phyloP scores from a whole-genome alignment of 495 filamentous ascomycete species.

The Penicillium malachiteum region DNA sequence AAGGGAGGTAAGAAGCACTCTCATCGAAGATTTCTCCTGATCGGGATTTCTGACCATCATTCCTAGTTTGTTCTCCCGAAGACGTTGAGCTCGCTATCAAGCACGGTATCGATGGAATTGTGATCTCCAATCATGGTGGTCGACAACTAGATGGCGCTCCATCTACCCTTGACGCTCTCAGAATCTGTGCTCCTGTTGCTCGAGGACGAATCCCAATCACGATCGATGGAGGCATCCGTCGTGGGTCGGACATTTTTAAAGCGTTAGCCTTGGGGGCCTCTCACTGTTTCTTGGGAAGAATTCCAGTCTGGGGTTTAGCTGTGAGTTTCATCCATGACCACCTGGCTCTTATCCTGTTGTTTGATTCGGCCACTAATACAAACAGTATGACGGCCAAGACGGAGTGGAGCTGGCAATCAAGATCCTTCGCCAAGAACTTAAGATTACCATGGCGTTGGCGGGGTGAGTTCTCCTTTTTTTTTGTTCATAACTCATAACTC shows the following conservation, averaged over 20 bases:
- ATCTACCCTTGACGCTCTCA: constrained; percentile 56
- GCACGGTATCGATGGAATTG: constrained; percentile 57
- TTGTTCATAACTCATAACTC: not conserved
- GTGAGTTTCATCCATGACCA: constrained; percentile 22
- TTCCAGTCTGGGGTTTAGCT: constrained; percentile 17
- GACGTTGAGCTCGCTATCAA: constrained; percentile 43
- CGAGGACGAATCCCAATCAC: constrained; percentile 11
- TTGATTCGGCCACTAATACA: not conserved
- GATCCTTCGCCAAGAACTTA: constrained; percentile 38
- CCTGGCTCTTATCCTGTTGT: constrained; percentile 4
- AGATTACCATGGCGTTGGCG: constrained; percentile 38
- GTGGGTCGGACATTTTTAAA: constrained; percentile 18
- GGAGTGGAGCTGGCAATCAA: constrained; percentile 39
- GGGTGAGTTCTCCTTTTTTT: constrained; percentile 22
- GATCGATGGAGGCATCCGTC: constrained; percentile 15
- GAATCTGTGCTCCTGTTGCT: constrained; percentile 55
- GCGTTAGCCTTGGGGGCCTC: constrained; percentile 13
- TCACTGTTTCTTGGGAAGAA: constrained; percentile 10
- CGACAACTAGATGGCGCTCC: constrained; percentile 61
- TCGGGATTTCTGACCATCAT: not conserved
- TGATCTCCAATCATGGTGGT: constrained; percentile 67
- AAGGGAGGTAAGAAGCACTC: constrained; percentile 3
- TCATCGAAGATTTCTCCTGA: not conserved
- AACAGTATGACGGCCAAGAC: constrained; percentile 38
- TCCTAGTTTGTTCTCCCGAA: constrained; percentile 57